phyloP scores from a whole-genome alignment of 371 early-diverging fungal species.

The Mucor racemosus region DNA sequence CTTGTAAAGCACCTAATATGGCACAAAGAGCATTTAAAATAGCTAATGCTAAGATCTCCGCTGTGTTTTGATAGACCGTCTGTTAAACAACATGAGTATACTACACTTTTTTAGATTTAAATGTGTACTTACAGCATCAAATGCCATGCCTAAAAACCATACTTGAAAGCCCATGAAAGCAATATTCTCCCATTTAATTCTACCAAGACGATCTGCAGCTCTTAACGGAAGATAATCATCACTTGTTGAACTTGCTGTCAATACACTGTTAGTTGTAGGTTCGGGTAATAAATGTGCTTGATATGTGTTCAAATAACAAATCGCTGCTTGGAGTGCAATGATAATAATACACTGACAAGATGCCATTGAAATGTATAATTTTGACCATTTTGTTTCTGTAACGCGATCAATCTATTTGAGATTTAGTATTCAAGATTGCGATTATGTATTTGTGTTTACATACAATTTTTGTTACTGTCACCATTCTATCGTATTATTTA shows the following conservation, averaged over 20 bases:
- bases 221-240: constrained; percentile 12
- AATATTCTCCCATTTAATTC: constrained; percentile 41
- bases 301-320: constrained; percentile 27
- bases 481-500: constrained; percentile 16
- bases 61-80: constrained; percentile 53
- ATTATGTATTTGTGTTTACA: not conserved
- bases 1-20: constrained; percentile 47
- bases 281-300: constrained; percentile 27
- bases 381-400: constrained; percentile 37
- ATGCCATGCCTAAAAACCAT: constrained; percentile 35
- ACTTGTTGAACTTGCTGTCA: constrained; percentile 14
- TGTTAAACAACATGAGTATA: constrained; percentile 8
- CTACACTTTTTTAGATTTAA: not conserved
- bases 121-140: constrained; percentile 50
- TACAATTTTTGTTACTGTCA: constrained; percentile 40
- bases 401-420: constrained; percentile 22
- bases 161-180: constrained; percentile 37
- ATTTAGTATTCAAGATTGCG: not conserved
- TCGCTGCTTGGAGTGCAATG: constrained; percentile 22
- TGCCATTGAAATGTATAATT: constrained; percentile 32
- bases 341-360: constrained; percentile 31
- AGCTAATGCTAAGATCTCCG: constrained; percentile 44
- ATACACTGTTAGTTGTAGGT: constrained; percentile 15
- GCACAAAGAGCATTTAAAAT: constrained; percentile 50
- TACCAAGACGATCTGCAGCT: constrained; percentile 26